Percentiles rank a stretch among this genome's conserved stretches.
These are phyloP conservation scores for Cryphonectria carpinicola DNA, from an alignment of 2,329 filamentous ascomycete genomes.

Conservation along the genomic window DNA sequence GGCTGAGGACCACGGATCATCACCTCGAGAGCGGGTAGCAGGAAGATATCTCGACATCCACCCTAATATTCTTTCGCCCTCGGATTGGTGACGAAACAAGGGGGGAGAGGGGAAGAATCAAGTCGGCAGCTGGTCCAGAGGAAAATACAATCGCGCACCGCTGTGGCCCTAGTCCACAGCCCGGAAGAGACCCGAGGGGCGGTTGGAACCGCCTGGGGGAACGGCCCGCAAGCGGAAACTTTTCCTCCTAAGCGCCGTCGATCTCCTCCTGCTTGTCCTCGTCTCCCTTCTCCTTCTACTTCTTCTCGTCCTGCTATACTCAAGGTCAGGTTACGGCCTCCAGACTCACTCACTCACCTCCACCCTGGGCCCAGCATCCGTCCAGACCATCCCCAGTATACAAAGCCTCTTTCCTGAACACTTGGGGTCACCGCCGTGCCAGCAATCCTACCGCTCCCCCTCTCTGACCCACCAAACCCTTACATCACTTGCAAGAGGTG, in stretches of 20 bases:
- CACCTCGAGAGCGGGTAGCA: neutral
- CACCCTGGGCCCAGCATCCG: neutral
- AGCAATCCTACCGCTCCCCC: neutral
- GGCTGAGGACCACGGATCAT: neutral
- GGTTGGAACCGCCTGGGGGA: slow-evolving; percentile 21
- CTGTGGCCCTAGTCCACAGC: slow-evolving; percentile 15
- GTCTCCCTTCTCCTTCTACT: neutral
- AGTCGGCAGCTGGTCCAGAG: neutral
- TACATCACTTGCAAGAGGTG: neutral
- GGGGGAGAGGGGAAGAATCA: neutral
- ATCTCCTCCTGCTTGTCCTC: neutral
- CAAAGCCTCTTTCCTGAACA: neutral
- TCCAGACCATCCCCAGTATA: neutral
- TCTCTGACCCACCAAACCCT: neutral
- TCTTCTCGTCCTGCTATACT: neutral
- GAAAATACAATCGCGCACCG: neutral
- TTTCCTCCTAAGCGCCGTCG: slow-evolving; percentile 9
- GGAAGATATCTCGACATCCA: neutral
- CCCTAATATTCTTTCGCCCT: neutral
- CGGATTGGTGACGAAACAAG: neutral
- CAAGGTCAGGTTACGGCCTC: neutral
- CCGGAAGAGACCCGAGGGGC: slow-evolving; percentile 21
- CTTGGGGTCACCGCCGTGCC: neutral
- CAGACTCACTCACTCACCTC: neutral
- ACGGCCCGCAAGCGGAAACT: slow-evolving; percentile 22